Conservation (phyloP, 768 basidiomycete species). For the Tricholoma furcatifolium region DNA sequence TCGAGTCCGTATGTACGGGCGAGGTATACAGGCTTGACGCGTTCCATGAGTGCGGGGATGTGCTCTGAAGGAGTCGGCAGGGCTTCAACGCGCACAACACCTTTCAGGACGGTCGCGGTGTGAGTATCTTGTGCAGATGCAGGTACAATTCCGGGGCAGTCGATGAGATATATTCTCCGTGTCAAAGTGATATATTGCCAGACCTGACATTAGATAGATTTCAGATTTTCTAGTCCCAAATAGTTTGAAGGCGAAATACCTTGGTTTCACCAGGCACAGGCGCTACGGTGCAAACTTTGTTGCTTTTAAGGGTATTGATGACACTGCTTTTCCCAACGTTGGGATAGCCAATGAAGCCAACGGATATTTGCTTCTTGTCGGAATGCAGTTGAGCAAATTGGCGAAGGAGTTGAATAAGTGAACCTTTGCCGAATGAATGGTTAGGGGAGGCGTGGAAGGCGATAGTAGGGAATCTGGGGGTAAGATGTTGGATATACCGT, state of each 20-base stretch:
- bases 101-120: constrained; percentile 91
- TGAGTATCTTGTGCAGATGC: constrained; percentile 89
- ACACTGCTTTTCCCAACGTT: constrained; percentile 98
- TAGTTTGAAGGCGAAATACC: constrained; percentile 29
- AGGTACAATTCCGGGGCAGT: constrained; percentile 98
- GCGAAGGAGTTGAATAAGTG: constrained; percentile 92
- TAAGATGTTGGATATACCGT: constrained; percentile 93
- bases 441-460: constrained; percentile 99
- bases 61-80: constrained; percentile 91
- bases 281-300: constrained; percentile 95
- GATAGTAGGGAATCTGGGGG: constrained; percentile 92
- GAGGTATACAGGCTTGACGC: constrained; percentile 92
- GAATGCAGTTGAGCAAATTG: constrained; percentile 97
- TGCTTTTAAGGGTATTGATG: constrained; percentile 97
- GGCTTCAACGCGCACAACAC: constrained; percentile 94
- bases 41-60: constrained; percentile 81
- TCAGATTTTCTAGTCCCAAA: constrained; percentile 14
- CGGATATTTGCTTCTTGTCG: constrained; percentile 99
- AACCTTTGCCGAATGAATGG: constrained; percentile 98
- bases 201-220: constrained; percentile 42
- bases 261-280: constrained; percentile 99
- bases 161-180: constrained; percentile 95
- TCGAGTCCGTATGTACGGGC: constrained; percentile 79
- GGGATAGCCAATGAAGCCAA: constrained; percentile 97
- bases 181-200: constrained; percentile 99